Base-by-base conservation (phyloP, 73 alveolate genomes). In the Durusdinium trenchii region DNA sequence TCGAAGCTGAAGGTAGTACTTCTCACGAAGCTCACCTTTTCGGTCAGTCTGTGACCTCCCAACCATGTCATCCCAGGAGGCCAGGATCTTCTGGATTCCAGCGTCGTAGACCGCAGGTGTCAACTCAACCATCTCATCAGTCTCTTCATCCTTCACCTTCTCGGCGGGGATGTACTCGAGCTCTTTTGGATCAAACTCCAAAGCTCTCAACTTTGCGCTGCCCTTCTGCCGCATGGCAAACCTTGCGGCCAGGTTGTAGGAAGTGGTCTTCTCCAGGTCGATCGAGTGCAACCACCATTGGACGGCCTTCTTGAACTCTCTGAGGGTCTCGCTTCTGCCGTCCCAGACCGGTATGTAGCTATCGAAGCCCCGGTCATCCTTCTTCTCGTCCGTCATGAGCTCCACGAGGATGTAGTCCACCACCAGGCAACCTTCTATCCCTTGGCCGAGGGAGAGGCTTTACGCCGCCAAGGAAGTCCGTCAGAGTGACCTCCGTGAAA, bases 171-270 rank as follows among this genome's bases (percentile, higher is more conserved):
- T 7, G 78, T n/a, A 52, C 75, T 32, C 94, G 54, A 84, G 45
- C 30, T 84, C 78, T 54, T 6, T n/a, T 26, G 69, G 45, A 5
- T 35, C 94, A 23, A 84, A 38, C 78, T 52, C 94, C 76, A 36
- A 52, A 42, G 76, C 94, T 0, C 79, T 51, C 6, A 84, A 57
- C 76, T 46, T 50, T 10, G 69, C 94, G 4, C 57, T 7, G 14
- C 93, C 93, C 93, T 52, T 45, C 50, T 82, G 93, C 50, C 93
- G 1, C 94, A 51, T 36, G 38, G 76, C 76, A 35, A 84, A 54
- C 38, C 94, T 7, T 3, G 94, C 94, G 5, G 94, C 94, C 51
- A 50, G 52, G 94, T 84, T 84, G 94, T 35, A 52, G 78, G 35
- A 16, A 23, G 76, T 38, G 51, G 94, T 52, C 94, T 84, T 84